Evolutionary conservation across 1,139 yeast species (phyloP).

Genomic region (Geotrichum citri-aurantii): DNA sequence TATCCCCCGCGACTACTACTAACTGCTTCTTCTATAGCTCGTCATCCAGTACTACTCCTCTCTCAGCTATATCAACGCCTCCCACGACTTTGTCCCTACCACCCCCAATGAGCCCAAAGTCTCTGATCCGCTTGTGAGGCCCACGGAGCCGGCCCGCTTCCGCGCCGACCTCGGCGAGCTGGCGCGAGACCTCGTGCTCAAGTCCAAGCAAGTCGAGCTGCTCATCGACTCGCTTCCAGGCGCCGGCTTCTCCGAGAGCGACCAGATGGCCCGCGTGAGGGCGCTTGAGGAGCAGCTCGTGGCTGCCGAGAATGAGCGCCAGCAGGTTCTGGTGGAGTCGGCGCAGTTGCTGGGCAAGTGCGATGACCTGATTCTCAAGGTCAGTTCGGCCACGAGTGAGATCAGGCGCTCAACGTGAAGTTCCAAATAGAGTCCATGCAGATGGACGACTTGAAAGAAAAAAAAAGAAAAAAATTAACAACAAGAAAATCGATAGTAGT

Average conservation of each 20-base stretch:
- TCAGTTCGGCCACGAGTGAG: constrained; percentile 48
- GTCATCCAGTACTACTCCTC: constrained; percentile 91
- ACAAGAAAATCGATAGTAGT: no score
- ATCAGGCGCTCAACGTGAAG: constrained; percentile 26
- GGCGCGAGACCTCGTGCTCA: constrained; percentile 75
- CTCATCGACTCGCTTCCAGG: constrained; percentile 90
- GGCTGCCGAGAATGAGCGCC: constrained; percentile 55
- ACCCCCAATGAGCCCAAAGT: constrained; percentile 47
- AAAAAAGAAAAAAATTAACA: not conserved
- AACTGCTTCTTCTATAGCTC: constrained; percentile 37
- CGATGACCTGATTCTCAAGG: constrained; percentile 59
- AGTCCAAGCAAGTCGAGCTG: constrained; percentile 79
- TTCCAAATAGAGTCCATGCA: no score
- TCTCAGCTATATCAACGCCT: constrained; percentile 72
- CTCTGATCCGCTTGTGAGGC: constrained; percentile 44
- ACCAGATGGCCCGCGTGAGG: constrained; percentile 61
- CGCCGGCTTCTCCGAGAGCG: constrained; percentile 73
- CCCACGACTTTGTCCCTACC: constrained; percentile 52
- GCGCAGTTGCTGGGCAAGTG: constrained; percentile 60
- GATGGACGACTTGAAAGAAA: not conserved
- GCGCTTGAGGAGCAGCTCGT: constrained; percentile 60
- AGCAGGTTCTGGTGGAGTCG: constrained; percentile 56
- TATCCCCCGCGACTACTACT: constrained; percentile 4
- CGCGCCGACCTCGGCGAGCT: constrained; percentile 44
- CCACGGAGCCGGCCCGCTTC: constrained; percentile 38